Evolutionary conservation across 345 rosid genomes (phyloP), one percentile per base, ranked within the genome.

Genomic region (Garcia nutans): DNA sequence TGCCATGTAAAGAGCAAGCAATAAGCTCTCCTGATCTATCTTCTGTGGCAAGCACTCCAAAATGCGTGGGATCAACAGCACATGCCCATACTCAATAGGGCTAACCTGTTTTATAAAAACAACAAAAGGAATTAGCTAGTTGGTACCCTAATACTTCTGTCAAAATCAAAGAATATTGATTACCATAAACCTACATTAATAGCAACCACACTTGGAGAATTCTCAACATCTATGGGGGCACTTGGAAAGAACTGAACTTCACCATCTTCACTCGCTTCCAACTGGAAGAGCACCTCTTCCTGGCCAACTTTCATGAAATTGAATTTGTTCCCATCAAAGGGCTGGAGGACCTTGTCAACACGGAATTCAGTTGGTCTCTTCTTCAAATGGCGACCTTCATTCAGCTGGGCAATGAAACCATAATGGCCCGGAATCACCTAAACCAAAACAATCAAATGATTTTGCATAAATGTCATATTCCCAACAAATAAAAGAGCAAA

Each of bases 81-180:
- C 98, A 68, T 96, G 99, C 54, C 99, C 98, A 72, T 96, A 96
- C 78, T 96, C 99, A 74, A 96, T 96, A 3, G 99, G 98, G 79
- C 99, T 96, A 45, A 93, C 99, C 99, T 96, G 89, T 78, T 71
- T 26, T 52, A 62, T 68, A 10, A 44, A 55, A 10, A 71, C 8
- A 31, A 49, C 20, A 54, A 57, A 71, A 45, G 67, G 58, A 24
- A 42, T 8, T 26, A 17, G 22, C n/a, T 55, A 65, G 55, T 24
- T 10, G 71, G 57, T 33, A 22, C 16, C 23, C 52, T 15, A 23
- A 20, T 41, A 4, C 10, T 22, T 54, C 58, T 10, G 4, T 45
- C 44, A 28, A 12, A 64, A 64, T 24, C 15, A 67, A 66, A 54
- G 41, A 61, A n/a, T 24, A 17, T 17, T 5, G 19, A 42, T 33